A percentile compares a stretch with the other conserved stretches of the same genome.
These are phyloP conservation scores for Nelumbo lutea DNA, from an alignment of 164 flowering plant genomes.

Conservation along the genomic window DNA sequence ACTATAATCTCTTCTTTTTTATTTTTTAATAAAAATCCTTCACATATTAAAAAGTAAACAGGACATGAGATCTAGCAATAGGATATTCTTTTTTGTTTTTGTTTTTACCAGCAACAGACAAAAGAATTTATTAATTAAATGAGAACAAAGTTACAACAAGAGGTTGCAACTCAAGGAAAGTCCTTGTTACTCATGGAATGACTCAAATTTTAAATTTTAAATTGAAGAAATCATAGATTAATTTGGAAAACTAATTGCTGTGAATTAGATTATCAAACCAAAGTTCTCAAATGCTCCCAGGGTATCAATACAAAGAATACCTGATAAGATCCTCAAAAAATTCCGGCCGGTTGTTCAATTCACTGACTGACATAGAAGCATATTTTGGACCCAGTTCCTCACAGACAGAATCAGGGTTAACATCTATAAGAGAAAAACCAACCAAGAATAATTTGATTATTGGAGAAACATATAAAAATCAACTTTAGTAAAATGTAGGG, in stretches of 20 bases:
- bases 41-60: too few species aligned
- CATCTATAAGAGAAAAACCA: constrained; percentile 36
- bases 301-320: constrained; percentile 26
- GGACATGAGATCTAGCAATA: too few species aligned
- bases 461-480: neutral
- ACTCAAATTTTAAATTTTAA: neutral
- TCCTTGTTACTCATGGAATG: neutral
- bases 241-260: neutral
- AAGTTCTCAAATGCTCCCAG: neutral
- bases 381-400: constrained; percentile 81
- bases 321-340: constrained; percentile 89
- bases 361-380: constrained; percentile 54
- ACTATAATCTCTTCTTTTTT: too few species aligned
- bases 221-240: neutral
- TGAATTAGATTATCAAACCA: neutral
- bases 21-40: too few species aligned
- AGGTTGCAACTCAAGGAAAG: neutral
- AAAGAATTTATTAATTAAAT: too few species aligned
- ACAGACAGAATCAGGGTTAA: constrained; percentile 76
- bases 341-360: constrained; percentile 47
- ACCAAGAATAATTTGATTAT: neutral
- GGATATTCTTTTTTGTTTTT: too few species aligned
- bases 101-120: too few species aligned
- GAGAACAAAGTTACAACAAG: too few species aligned
- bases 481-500: too few species aligned